Evolutionary conservation across 495 filamentous ascomycete species (phyloP).

Genomic region (Pyronema omphalodes): DNA sequence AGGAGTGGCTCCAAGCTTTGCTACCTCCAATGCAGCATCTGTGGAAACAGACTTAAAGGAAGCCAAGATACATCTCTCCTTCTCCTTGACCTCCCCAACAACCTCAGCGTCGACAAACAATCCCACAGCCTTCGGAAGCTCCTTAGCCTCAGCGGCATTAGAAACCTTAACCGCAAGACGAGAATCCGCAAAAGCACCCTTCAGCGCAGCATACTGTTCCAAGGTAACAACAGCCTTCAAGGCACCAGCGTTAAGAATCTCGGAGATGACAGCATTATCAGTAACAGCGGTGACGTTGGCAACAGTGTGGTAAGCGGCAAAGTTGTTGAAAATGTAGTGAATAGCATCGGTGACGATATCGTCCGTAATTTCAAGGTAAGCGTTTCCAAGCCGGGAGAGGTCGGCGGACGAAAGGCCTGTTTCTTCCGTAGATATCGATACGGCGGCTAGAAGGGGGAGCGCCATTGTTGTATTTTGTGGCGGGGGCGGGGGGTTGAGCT

Average conservation of each 20-base stretch:
- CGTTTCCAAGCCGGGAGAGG: conserved; percentile 57
- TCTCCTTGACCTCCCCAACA: conserved; percentile 25
- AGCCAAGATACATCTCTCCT: conserved; percentile 29
- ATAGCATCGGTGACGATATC: conserved; percentile 40
- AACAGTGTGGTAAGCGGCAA: conserved; percentile 37
- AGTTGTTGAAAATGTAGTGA: conserved; percentile 35
- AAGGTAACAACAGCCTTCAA: conserved; percentile 64
- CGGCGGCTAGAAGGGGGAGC: conserved; percentile 12
- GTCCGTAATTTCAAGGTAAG: conserved; percentile 47
- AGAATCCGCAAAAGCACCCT: conserved; percentile 38
- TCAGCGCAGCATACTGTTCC: conserved; percentile 40
- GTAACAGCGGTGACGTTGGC: conserved; percentile 58
- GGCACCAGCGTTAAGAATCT: conserved; percentile 74
- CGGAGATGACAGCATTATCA: conserved; percentile 49
- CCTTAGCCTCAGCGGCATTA: conserved; percentile 28
- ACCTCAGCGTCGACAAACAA: conserved; percentile 30
- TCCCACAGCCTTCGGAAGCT: conserved; percentile 33
- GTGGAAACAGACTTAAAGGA: conserved; percentile 13
- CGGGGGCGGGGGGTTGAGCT: neutral
- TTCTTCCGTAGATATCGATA: conserved; percentile 11
- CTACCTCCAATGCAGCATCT: conserved; percentile 31
- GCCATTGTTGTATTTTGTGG: conserved; percentile 7
- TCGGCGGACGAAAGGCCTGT: conserved; percentile 34
- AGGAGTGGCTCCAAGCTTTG: conserved; percentile 44
- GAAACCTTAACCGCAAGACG: conserved; percentile 36